phyloP scores from a whole-genome alignment of 192 early-diverging fungal genomes.

The Coemansia sp. region DNA sequence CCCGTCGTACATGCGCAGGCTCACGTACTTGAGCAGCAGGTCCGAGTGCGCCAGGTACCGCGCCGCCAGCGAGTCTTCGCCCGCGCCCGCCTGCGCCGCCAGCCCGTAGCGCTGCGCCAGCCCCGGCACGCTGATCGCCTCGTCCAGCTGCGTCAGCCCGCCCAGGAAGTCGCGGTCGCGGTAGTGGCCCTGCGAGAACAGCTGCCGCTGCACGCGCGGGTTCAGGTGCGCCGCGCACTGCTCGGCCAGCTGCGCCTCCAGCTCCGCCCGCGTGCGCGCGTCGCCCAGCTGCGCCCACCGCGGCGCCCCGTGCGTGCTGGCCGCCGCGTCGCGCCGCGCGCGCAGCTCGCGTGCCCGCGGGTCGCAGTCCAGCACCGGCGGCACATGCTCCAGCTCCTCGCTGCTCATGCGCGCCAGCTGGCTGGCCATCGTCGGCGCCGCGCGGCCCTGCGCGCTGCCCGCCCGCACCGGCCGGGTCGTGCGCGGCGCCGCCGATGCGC shows the following conservation, averaged over 20 bases:
- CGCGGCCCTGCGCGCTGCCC: slow-evolving; percentile 6
- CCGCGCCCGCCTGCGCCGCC: slow-evolving; percentile 30
- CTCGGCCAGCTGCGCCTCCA: slow-evolving; percentile 52
- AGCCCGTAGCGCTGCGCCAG: slow-evolving; percentile 32
- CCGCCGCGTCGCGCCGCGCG: slow-evolving; percentile 63
- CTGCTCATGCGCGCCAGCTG: slow-evolving; percentile 44
- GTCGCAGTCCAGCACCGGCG: slow-evolving; percentile 65
- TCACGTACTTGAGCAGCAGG: slow-evolving; percentile 80
- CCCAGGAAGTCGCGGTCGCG: slow-evolving; percentile 76
- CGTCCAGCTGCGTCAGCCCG: slow-evolving; percentile 66
- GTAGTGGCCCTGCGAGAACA: slow-evolving; percentile 83
- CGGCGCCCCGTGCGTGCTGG: slow-evolving; percentile 63
- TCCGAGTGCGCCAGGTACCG: slow-evolving; percentile 72
- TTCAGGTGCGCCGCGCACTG: slow-evolving; percentile 62
- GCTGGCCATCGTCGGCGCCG: slow-evolving; percentile 12
- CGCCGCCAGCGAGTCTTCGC: slow-evolving; percentile 53
- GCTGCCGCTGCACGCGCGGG: slow-evolving; percentile 52
- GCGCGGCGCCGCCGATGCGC: slow-evolving; percentile 1
- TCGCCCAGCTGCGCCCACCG: slow-evolving; percentile 48
- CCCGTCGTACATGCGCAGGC: slow-evolving; percentile 88
- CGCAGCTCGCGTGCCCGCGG: slow-evolving; percentile 63
- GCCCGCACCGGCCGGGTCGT: slow-evolving; percentile 2
- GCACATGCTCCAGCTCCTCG: slow-evolving; percentile 44
- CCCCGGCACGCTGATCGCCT: slow-evolving; percentile 54
- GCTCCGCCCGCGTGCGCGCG: slow-evolving; percentile 24